A percentile compares a stretch with the other conserved stretches of the same genome.
Conservation (phyloP, 2,329 filamentous ascomycete genomes). For the Hypoxylon sp. region DNA sequence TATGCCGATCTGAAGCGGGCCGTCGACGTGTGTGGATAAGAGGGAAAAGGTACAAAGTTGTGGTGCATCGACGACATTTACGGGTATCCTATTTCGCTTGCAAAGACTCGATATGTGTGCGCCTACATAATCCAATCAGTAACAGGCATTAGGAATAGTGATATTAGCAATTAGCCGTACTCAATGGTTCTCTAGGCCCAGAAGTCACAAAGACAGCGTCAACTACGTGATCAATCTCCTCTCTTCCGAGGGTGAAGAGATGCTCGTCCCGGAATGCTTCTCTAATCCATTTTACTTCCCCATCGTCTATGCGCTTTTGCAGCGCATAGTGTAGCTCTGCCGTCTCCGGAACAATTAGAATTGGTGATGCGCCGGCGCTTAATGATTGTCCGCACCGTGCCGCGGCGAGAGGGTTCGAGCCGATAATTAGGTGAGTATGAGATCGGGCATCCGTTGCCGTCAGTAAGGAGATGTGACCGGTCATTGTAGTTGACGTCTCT, state of each 20-base stretch:
- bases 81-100: slow-evolving; percentile 83
- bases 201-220: slow-evolving; percentile 93
- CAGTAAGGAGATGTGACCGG: slow-evolving; percentile 69
- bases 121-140: slow-evolving; percentile 58
- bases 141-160: background rate
- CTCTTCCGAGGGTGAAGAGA: slow-evolving; percentile 81
- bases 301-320: slow-evolving; percentile 75
- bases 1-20: slow-evolving; percentile 93
- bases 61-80: slow-evolving; percentile 93
- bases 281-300: slow-evolving; percentile 75
- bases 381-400: slow-evolving; percentile 85
- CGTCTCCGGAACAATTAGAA: slow-evolving; percentile 80
- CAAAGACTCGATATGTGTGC: slow-evolving; percentile 81
- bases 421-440: slow-evolving; percentile 87
- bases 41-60: slow-evolving; percentile 90
- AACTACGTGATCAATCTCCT: slow-evolving; percentile 82
- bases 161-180: slow-evolving; percentile 49
- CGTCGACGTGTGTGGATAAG: slow-evolving; percentile 89
- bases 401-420: slow-evolving; percentile 88
- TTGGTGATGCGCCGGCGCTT: slow-evolving; percentile 83
- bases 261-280: slow-evolving; percentile 79
- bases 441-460: slow-evolving; percentile 78
- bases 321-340: slow-evolving; percentile 71
- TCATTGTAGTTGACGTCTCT: slow-evolving; percentile 34
- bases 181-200: slow-evolving; percentile 62